Evolutionary conservation across 1,284 basidiomycete species (phyloP).

Genomic region (Ganoderma boninense): DNA sequence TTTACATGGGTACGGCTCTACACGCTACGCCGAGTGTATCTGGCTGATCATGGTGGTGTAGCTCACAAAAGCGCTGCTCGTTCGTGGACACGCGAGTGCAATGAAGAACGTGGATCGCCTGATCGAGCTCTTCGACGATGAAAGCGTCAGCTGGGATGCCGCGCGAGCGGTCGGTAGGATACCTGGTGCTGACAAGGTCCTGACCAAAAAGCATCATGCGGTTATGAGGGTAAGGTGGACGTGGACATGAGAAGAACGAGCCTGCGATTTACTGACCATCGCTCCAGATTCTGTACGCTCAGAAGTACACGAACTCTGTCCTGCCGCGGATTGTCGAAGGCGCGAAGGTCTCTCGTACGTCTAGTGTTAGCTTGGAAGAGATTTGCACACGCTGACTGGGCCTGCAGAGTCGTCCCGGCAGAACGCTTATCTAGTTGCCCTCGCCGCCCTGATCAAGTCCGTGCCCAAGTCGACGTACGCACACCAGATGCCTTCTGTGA

Average conservation of each 20-base stretch:
- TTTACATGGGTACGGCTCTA: slow-evolving; percentile 76
- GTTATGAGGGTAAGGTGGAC: slow-evolving; percentile 69
- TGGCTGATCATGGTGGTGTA: slow-evolving; percentile 42
- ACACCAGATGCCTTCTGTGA: slow-evolving; percentile 72
- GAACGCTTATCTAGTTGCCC: slow-evolving; percentile 83
- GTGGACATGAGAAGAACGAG: too few species aligned
- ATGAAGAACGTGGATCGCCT: slow-evolving; percentile 68
- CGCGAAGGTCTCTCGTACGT: slow-evolving; percentile 57
- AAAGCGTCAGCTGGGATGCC: slow-evolving; percentile 68
- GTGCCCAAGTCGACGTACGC: slow-evolving; percentile 82
- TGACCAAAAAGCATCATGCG: slow-evolving; percentile 82
- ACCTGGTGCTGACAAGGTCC: slow-evolving; percentile 62
- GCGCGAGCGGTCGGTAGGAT: slow-evolving; percentile 79
- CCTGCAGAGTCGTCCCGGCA: slow-evolving; percentile 56
- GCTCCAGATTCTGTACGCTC: slow-evolving; percentile 81
- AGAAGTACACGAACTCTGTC: slow-evolving; percentile 82
- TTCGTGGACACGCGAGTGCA: slow-evolving; percentile 72
- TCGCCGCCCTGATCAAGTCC: slow-evolving; percentile 84
- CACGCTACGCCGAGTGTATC: slow-evolving; percentile 8
- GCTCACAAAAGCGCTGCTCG: slow-evolving; percentile 83
- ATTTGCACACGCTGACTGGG: background rate
- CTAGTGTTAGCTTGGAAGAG: background rate
- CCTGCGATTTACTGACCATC: background rate
- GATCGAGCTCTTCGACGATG: slow-evolving; percentile 74
- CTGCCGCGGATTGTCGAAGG: slow-evolving; percentile 81